These are phyloP conservation scores for Aspergillus fumigatus DNA, from an alignment of 2,329 filamentous ascomycete species.

Conservation along the genomic window DNA sequence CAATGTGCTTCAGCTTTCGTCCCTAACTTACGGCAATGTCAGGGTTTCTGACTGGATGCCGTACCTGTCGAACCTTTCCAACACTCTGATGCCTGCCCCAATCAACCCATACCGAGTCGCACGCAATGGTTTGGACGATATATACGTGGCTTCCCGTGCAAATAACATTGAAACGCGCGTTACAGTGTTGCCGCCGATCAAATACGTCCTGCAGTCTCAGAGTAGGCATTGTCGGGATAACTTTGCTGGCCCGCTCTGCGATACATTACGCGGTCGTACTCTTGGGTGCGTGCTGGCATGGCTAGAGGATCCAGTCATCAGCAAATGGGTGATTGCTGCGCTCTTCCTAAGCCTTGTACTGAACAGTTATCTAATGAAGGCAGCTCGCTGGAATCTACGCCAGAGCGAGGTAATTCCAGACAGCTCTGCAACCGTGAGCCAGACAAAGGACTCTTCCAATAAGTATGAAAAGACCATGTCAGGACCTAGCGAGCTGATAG, in stretches of 20 bases:
- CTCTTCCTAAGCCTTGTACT: slow-evolving; percentile 86
- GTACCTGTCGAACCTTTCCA: slow-evolving; percentile 49
- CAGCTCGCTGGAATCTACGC: slow-evolving; percentile 93
- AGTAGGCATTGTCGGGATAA: too few species aligned
- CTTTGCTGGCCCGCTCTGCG: slow-evolving; percentile 41
- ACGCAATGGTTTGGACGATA: slow-evolving; percentile 75
- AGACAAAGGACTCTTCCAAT: slow-evolving; percentile 17
- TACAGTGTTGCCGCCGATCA: slow-evolving; percentile 86
- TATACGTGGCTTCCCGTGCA: slow-evolving; percentile 67
- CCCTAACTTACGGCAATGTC: slow-evolving; percentile 76
- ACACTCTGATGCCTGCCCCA: slow-evolving; percentile 68
- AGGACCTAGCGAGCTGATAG: slow-evolving; percentile 33
- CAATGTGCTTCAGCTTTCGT: slow-evolving; percentile 84
- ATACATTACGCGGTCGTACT: slow-evolving; percentile 64
- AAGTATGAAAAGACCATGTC: slow-evolving; percentile 25
- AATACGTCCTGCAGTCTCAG: slow-evolving; percentile 69
- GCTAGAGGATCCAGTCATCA: slow-evolving; percentile 88
- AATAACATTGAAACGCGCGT: slow-evolving; percentile 67
- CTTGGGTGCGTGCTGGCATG: slow-evolving; percentile 89
- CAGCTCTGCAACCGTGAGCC: slow-evolving; percentile 34
- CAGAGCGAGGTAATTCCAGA: slow-evolving; percentile 63
- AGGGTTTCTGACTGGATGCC: slow-evolving; percentile 42
- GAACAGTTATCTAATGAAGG: slow-evolving; percentile 97
- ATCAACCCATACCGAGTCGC: slow-evolving; percentile 97
- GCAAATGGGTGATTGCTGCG: slow-evolving; percentile 94